Base-by-base conservation (phyloP, 805 yeast genomes). In the Millerozyma acaciae region DNA sequence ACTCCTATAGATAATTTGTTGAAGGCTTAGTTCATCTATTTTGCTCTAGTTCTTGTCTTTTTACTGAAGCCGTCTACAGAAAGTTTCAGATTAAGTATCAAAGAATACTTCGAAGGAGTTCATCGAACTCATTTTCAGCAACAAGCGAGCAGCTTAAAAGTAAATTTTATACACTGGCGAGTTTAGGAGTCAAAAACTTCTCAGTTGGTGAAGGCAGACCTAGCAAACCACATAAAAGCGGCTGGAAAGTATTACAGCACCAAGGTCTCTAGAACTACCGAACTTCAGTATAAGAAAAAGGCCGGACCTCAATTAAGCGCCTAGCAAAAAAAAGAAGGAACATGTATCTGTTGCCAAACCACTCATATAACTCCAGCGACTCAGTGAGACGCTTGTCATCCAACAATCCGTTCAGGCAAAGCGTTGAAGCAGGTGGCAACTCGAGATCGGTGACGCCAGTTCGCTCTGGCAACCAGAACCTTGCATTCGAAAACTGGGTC, bases 381-480 rank as follows among this genome's bases (percentile, higher is more conserved):
- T 57, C 65, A 27, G 43, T 58, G 26, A 54, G 74, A 45, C 53
- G 78, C 42, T 57, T 78, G 33, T 80, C 88, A 5, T 65, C 78
- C 3, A 79, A 79, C 53, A 83, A 83, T 45, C 90, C 90, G n/a
- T 83, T 83, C 55, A 70, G 90, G 49, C 65, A 65, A 35, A 39
- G 10, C 15, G 26, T n/a, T 6, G 13, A 10, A 7, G 13, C 15
- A 6, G 7, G n/a, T n/a, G n/a, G n/a, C n/a, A 25, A 37, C 28
- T 25, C 28, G 17, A 22, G 37, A 26, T 37, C 37, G 28, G 45
- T 32, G 9, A 22, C 29, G n/a, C 30, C 48, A 6, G 31, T 51
- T n/a, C 53, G 60, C 20, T 32, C 49, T 19, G 42, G 38, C 23
- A 51, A 42, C 24, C 60, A 57, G 38, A 37, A 45, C 32, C 34